phyloP scores from a whole-genome alignment of 371 early-diverging fungal genomes.

The Phascolomyces articulosus region DNA sequence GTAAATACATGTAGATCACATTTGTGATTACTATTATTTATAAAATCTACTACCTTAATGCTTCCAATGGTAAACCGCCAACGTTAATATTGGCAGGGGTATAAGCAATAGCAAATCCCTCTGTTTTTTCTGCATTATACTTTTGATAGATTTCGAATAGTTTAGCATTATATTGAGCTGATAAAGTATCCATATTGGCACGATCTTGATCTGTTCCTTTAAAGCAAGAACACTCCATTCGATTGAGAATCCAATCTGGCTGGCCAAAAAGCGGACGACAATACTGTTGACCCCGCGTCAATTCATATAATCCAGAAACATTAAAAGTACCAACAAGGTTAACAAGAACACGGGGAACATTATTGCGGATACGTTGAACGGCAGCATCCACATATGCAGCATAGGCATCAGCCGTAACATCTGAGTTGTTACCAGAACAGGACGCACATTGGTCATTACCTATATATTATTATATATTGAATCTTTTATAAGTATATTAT shows the following conservation, averaged over 20 bases:
- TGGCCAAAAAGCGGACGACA: constrained; percentile 8
- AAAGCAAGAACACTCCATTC: constrained; percentile 11
- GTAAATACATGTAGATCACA: not conserved
- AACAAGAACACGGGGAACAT: constrained; percentile 13
- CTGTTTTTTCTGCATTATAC: no score
- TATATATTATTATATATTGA: not conserved
- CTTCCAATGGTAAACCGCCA: not conserved
- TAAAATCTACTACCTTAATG: not conserved
- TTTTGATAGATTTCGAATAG: no score
- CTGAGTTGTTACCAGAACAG: constrained; percentile 6
- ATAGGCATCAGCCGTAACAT: constrained; percentile 13
- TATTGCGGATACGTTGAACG: constrained; percentile 11
- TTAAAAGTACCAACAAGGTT: constrained; percentile 19
- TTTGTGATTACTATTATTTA: not conserved
- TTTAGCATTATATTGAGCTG: constrained; percentile 6
- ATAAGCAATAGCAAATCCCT: not conserved
- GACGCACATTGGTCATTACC: constrained; percentile 23
- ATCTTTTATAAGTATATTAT: no score
- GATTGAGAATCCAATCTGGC: constrained; percentile 5
- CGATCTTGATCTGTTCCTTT: not conserved
- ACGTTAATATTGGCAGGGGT: no score
- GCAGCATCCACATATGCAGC: constrained; percentile 16
- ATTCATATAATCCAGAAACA: constrained; percentile 13
- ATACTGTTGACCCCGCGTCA: constrained; percentile 10
- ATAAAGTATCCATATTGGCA: not conserved